Percentiles rank a stretch among this genome's conserved stretches.
These are phyloP conservation scores for Aspergillus spinulosporus DNA, from an alignment of 2,329 filamentous ascomycete genomes.

Conservation along the genomic window DNA sequence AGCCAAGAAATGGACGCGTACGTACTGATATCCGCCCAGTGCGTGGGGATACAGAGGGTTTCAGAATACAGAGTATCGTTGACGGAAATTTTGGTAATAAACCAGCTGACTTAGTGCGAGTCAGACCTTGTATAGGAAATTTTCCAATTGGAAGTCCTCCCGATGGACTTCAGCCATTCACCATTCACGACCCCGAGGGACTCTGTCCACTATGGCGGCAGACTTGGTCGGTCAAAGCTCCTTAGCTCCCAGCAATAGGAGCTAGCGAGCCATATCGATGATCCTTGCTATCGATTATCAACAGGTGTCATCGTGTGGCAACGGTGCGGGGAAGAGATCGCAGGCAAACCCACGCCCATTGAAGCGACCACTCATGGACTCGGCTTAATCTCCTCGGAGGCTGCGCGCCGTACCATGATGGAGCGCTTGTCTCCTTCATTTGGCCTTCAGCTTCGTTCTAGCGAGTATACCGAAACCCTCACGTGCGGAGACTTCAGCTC, in stretches of 20 bases:
- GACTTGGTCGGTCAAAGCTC: constrained; percentile 1
- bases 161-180: background rate
- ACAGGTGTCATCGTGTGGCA: constrained; percentile 13
- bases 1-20: background rate
- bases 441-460: constrained; percentile 6
- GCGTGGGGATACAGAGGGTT: background rate
- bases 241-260: background rate
- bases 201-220: background rate
- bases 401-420: constrained; percentile 20
- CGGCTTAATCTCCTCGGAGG: constrained; percentile 21
- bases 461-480: constrained; percentile 13
- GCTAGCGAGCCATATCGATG: background rate
- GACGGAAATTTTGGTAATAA: no score
- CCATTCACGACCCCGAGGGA: background rate
- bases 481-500: constrained; percentile 5
- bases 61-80: no score
- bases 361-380: constrained; percentile 17
- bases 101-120: no score
- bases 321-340: constrained; percentile 28
- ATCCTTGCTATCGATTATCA: background rate
- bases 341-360: constrained; percentile 21
- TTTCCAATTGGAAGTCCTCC: background rate
- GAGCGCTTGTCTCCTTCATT: constrained; percentile 5
- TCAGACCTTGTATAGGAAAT: background rate
- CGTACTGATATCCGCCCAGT: constrained; percentile 1